These are phyloP conservation scores for Plasmopara viticola DNA, from an alignment of 352 stramenopile species.

Conservation along the genomic window DNA sequence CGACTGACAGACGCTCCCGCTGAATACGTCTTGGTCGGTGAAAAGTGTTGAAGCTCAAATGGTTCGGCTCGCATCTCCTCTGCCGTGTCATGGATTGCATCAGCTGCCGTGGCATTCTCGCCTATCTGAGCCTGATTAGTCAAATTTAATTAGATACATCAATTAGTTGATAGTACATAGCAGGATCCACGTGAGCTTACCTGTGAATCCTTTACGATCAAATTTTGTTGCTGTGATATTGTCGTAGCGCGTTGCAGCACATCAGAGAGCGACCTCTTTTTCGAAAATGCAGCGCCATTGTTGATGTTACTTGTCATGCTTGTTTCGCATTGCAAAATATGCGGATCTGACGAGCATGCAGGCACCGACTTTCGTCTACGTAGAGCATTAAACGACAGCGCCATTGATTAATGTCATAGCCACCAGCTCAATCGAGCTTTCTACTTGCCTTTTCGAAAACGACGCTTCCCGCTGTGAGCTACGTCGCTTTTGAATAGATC, in stretches of 20 bases:
- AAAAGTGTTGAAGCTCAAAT: conserved; percentile 53
- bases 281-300: conserved; percentile 3
- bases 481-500: conserved; percentile 22
- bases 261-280: conserved; percentile 40
- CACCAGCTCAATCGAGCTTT: background rate
- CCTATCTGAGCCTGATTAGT: conserved; percentile 3
- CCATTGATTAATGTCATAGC: background rate
- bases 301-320: conserved; percentile 6
- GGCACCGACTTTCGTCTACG: conserved; percentile 25
- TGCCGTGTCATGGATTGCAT: conserved; percentile 55
- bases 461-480: conserved; percentile 19
- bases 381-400: background rate
- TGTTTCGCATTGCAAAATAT: conserved; percentile 4
- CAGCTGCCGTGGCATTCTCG: conserved; percentile 17
- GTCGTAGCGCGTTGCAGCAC: conserved; percentile 54
- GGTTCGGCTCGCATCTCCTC: conserved; percentile 49
- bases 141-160: background rate
- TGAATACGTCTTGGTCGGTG: conserved; percentile 32
- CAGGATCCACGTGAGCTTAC: conserved; percentile 3
- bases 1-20: conserved; percentile 1
- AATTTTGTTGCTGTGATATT: conserved; percentile 39
- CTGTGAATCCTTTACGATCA: conserved; percentile 7
- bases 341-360: conserved; percentile 5
- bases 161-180: background rate
- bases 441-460: conserved; percentile 17